Evolutionary conservation across 2,329 filamentous ascomycete genomes (phyloP), one percentile per base, ranked within the genome.

Genomic region (Scytalidium lignicola): DNA sequence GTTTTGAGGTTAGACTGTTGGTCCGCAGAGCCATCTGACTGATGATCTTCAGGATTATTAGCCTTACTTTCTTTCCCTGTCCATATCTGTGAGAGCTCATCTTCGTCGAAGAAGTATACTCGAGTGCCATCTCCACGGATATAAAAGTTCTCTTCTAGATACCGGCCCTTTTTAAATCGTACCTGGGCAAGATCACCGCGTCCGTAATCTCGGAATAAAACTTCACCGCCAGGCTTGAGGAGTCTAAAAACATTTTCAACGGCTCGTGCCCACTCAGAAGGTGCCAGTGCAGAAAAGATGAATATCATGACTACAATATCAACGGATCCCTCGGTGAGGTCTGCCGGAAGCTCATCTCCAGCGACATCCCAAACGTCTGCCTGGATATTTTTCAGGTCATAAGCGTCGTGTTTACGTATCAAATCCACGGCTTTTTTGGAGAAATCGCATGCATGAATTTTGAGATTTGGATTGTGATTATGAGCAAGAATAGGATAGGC

Each of bases 101-200:
- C 84, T 66, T 83, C 78, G 50, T 96, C 92, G 63, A 99, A 99
- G 69, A 99, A 99, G 69, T 97, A 99, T 0, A 99, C 93, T 6
- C 93, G 80, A 3, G 93, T 99, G 1, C 93, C 93, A 67, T 99
- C 93, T 1, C 93, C 93, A 28, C 93, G 78, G 41, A 96, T 88
- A 66, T 99, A 99, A 62, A 99, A 99, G 64, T 97, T 99, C 69
- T 97, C 93, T 49, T 90, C 88, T 64, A 99, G 78, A 63, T 92
- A 97, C 39, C 93, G 79, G 12, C 90, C 90, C 71, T 96, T 96
- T 72, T 93, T 95, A 74, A 99, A 97, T 51, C 93, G 81, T 53
- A 99, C 93, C 73, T 99, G 93, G 17, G 93, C 92, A 53, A 99
- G 75, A 69, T 99, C 93, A 28, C 93, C 93, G 65, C 91, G 82